Conservation (phyloP, 2,329 filamentous ascomycete species). For the Trichoderma guizhouense region DNA sequence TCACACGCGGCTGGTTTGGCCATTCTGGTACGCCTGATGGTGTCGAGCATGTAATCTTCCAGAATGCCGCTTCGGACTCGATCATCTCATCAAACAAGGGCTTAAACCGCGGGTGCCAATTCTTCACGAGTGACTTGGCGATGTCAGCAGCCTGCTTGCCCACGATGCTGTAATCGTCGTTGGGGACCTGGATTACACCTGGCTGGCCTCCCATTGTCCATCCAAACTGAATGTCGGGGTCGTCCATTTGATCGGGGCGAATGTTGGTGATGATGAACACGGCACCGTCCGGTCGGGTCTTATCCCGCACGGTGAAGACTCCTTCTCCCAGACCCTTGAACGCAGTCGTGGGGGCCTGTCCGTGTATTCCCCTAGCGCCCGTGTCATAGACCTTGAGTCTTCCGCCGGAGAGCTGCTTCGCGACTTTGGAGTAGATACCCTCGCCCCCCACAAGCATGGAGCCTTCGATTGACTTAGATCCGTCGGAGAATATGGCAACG, state of each 20-base stretch:
- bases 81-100: constrained; percentile 58
- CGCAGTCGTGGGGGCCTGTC: constrained; percentile 58
- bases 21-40: constrained; percentile 59
- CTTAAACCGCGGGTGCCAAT: constrained; percentile 55
- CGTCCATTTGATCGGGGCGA: constrained; percentile 55
- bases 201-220: constrained; percentile 61
- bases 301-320: constrained; percentile 55
- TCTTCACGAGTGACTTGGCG: constrained; percentile 49
- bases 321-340: constrained; percentile 62
- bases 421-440: constrained; percentile 59
- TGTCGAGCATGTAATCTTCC: constrained; percentile 63
- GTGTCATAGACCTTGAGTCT: constrained; percentile 61
- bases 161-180: constrained; percentile 57
- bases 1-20: constrained; percentile 56
- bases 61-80: constrained; percentile 57
- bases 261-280: constrained; percentile 63
- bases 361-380: constrained; percentile 62
- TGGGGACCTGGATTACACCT: constrained; percentile 55
- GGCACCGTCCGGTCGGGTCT: constrained; percentile 41
- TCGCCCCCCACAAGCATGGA: constrained; percentile 60
- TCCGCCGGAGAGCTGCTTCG: constrained; percentile 56
- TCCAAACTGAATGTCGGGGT: constrained; percentile 55
- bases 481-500: constrained; percentile 56
- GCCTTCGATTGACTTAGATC: constrained; percentile 55
- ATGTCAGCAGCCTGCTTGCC: constrained; percentile 56